A percentile compares a stretch with the other conserved stretches of the same genome.
Evolutionary conservation across 129 eudicot species (phyloP).

Genomic region (Apium graveolens): DNA sequence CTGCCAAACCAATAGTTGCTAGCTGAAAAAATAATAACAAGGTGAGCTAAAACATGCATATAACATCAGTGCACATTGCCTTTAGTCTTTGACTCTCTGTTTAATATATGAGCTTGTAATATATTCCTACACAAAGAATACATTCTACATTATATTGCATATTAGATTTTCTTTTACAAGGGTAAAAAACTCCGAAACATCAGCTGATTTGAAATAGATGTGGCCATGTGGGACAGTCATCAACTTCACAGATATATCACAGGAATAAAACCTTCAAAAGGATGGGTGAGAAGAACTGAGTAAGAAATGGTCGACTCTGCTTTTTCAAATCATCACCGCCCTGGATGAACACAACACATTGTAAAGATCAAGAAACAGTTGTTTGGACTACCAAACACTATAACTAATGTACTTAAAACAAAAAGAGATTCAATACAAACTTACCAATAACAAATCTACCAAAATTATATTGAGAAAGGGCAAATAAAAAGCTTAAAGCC

Average conservation of each 20-base stretch:
- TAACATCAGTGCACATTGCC: neutral
- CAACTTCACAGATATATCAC: constrained; percentile 22
- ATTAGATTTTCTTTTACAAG: neutral
- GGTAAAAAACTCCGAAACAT: neutral
- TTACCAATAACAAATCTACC: neutral
- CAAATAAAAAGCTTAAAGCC: neutral
- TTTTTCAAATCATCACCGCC: constrained; percentile 63
- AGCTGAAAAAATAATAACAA: too few species aligned
- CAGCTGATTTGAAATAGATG: neutral
- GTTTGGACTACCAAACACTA: neutral
- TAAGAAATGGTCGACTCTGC: constrained; percentile 50
- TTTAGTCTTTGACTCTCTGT: neutral
- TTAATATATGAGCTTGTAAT: neutral
- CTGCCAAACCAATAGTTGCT: constrained; percentile 97
- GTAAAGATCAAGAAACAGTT: neutral
- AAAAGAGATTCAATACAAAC: neutral
- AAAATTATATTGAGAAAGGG: neutral
- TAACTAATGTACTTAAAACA: neutral
- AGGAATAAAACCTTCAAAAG: constrained; percentile 45
- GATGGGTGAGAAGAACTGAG: constrained; percentile 76
- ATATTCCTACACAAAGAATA: too few species aligned
- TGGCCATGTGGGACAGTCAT: constrained; percentile 10
- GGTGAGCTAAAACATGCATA: neutral
- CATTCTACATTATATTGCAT: neutral
- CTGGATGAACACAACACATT: constrained; percentile 18